These are phyloP conservation scores for Conticribra guillardii DNA, from an alignment of 108 stramenopile genomes.

Conservation along the genomic window DNA sequence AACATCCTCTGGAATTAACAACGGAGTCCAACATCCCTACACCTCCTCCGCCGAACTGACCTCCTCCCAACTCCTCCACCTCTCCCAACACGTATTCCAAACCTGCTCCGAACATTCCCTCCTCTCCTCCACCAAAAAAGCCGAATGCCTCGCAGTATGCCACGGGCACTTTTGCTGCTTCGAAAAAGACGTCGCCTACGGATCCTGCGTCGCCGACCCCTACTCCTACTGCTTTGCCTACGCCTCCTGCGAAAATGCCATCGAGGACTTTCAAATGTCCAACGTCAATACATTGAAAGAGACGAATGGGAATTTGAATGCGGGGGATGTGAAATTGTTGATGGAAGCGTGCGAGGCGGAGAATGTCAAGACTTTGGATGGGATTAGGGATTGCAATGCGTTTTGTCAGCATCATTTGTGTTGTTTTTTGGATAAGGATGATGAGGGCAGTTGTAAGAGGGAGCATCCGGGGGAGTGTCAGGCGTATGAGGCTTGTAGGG, in stretches of 20 bases:
- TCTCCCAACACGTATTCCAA: slow-evolving; percentile 26
- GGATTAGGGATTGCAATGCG: slow-evolving; percentile 36
- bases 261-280: slow-evolving; percentile 29
- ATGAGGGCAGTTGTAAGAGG: slow-evolving; percentile 4
- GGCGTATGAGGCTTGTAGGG: slow-evolving; percentile 22
- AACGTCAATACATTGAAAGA: slow-evolving; percentile 8
- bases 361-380: slow-evolving; percentile 26
- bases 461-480: slow-evolving; percentile 21
- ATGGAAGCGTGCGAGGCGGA: slow-evolving; percentile 13
- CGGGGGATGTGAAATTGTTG: slow-evolving; percentile 17
- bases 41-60: neutral
- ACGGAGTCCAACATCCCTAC: neutral
- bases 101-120: slow-evolving; percentile 29
- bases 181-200: slow-evolving; percentile 28
- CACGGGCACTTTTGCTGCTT: slow-evolving; percentile 39
- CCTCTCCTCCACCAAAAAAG: neutral
- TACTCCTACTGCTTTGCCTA: slow-evolving; percentile 40
- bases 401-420: slow-evolving; percentile 46
- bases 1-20: neutral
- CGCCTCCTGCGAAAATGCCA: slow-evolving; percentile 36
- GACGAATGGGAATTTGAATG: slow-evolving; percentile 15
- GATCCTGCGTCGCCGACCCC: slow-evolving; percentile 15
- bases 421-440: slow-evolving; percentile 30
- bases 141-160: slow-evolving; percentile 19
- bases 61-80: slow-evolving; percentile 10